These are phyloP conservation scores for Neoscytalidium dimidiatum DNA, from an alignment of 2,329 filamentous ascomycete species.

Conservation along the genomic window DNA sequence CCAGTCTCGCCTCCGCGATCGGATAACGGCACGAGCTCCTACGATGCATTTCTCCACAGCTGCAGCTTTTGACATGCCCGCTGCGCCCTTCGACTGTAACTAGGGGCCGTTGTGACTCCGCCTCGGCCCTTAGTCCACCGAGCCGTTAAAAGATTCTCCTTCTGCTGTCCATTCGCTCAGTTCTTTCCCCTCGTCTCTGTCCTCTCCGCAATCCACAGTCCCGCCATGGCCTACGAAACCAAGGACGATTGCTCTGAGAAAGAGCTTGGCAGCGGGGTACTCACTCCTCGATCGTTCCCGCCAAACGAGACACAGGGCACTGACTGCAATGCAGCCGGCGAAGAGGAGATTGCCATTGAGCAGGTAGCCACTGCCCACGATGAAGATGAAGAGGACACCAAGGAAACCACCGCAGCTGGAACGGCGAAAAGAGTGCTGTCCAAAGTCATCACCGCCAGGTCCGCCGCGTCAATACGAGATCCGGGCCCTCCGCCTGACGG, in stretches of 20 bases:
- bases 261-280: slow-evolving; percentile 19
- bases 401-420: neutral
- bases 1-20: neutral
- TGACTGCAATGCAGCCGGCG: slow-evolving; percentile 1
- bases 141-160: neutral
- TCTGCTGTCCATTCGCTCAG: neutral
- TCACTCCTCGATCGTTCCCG: slow-evolving; percentile 17
- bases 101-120: slow-evolving; percentile 8
- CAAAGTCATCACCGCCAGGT: slow-evolving; percentile 26
- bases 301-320: slow-evolving; percentile 12
- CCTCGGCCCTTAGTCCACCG: neutral
- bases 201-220: neutral
- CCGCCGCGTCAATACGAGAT: slow-evolving; percentile 29
- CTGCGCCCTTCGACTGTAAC: neutral
- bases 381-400: slow-evolving; percentile 3
- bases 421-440: slow-evolving; percentile 13
- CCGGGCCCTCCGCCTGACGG: slow-evolving; percentile 41
- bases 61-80: neutral
- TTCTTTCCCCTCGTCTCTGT: neutral
- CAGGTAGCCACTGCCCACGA: slow-evolving; percentile 12
- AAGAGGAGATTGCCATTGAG: slow-evolving; percentile 16
- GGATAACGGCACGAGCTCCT: neutral
- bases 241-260: slow-evolving; percentile 14
- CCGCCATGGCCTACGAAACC: neutral
- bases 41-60: neutral